Conservation (phyloP, 495 filamentous ascomycete genomes). For the Baudoinia panamericana region DNA sequence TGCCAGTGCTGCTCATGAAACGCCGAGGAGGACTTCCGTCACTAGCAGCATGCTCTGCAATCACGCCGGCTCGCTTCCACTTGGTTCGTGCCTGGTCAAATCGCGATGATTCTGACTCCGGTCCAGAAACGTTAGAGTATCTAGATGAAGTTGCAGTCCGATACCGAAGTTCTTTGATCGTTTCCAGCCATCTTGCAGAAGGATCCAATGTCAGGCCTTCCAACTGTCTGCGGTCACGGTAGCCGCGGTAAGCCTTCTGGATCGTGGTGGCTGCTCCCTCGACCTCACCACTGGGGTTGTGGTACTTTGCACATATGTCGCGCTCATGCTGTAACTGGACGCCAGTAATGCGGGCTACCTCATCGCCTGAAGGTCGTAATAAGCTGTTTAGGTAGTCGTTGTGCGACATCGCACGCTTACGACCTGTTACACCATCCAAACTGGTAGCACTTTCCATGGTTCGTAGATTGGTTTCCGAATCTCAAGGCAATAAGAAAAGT, state of each 20-base stretch:
- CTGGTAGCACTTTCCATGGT: no score
- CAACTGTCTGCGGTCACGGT: slow-evolving; percentile 52
- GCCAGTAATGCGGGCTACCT: slow-evolving; percentile 1
- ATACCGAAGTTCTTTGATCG: slow-evolving; percentile 22
- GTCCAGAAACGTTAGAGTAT: background rate
- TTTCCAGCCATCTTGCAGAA: slow-evolving; percentile 53
- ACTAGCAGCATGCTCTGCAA: slow-evolving; percentile 55
- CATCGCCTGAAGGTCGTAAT: background rate
- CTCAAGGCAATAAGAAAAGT: no score
- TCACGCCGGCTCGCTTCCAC: slow-evolving; percentile 58
- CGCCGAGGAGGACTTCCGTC: slow-evolving; percentile 22
- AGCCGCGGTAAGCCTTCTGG: slow-evolving; percentile 56
- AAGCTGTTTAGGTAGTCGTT: slow-evolving; percentile 6
- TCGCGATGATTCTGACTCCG: background rate
- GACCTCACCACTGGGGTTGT: slow-evolving; percentile 1
- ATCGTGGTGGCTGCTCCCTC: slow-evolving; percentile 39
- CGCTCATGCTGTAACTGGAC: slow-evolving; percentile 6
- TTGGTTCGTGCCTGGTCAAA: slow-evolving; percentile 42
- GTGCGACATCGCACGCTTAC: slow-evolving; percentile 3
- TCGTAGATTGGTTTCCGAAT: no score
- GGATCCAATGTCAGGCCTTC: slow-evolving; percentile 51
- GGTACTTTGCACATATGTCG: slow-evolving; percentile 9
- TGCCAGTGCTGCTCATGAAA: background rate
- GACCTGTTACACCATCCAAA: background rate
- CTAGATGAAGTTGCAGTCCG: slow-evolving; percentile 6